Conservation (phyloP, 371 early-diverging fungal genomes). For the Sanchytrium tribonematis region DNA sequence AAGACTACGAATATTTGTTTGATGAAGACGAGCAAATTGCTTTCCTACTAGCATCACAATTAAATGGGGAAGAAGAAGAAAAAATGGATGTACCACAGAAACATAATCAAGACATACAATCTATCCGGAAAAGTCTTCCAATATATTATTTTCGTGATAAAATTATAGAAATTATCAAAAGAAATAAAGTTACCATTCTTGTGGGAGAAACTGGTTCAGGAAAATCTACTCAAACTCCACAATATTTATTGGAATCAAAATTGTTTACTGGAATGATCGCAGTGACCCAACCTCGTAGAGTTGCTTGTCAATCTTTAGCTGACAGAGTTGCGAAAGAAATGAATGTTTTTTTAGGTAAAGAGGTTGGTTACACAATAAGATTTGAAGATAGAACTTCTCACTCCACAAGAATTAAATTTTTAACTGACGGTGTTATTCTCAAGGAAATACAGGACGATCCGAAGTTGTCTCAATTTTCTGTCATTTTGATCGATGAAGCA, state of each 20-base stretch:
- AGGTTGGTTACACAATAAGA: constrained; percentile 91
- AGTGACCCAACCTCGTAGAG: constrained; percentile 96
- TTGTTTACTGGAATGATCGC: constrained; percentile 61
- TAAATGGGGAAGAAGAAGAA: constrained; percentile 22
- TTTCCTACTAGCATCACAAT: constrained; percentile 47
- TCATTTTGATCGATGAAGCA: constrained; percentile 91
- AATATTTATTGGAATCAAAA: constrained; percentile 86
- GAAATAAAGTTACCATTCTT: constrained; percentile 63
- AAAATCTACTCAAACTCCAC: constrained; percentile 95
- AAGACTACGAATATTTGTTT: constrained; percentile 70
- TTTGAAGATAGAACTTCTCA: constrained; percentile 90
- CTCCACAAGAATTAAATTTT: constrained; percentile 78
- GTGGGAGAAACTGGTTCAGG: constrained; percentile 97
- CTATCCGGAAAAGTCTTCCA: constrained; percentile 70
- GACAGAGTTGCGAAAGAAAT: constrained; percentile 86
- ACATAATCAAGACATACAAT: constrained; percentile 32
- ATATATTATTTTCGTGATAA: constrained; percentile 52
- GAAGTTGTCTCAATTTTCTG: constrained; percentile 59
- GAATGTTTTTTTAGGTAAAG: constrained; percentile 55
- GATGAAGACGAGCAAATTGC: constrained; percentile 72
- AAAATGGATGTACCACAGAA: constrained; percentile 21
- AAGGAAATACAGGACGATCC: constrained; percentile 94
- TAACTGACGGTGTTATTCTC: constrained; percentile 98
- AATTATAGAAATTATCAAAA: constrained; percentile 47
- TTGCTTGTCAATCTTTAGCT: constrained; percentile 96